phyloP scores from a whole-genome alignment of 1,284 basidiomycete genomes.

The Ustilago tritici region DNA sequence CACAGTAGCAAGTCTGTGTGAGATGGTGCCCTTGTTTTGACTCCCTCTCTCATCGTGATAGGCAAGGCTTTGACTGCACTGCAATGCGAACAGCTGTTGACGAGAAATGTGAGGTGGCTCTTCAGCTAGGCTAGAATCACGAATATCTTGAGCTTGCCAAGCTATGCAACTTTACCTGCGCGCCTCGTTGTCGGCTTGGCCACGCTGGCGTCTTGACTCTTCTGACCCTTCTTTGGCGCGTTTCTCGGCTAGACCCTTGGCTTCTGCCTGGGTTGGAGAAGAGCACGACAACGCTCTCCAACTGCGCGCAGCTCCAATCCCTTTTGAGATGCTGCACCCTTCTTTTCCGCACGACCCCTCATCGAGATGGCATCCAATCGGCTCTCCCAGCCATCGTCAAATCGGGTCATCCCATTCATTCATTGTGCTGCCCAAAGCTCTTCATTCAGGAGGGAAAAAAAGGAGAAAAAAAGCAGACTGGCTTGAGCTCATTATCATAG shows the following conservation, averaged over 20 bases:
- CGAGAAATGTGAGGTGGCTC: conserved; percentile 16
- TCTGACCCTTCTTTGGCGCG: background rate
- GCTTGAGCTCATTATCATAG: too few relatives aligned
- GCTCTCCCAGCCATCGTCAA: background rate
- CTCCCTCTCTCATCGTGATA: background rate
- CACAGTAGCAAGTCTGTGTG: background rate
- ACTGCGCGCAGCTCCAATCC: conserved; percentile 3
- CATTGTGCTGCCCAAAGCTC: too few relatives aligned
- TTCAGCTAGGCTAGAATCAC: background rate
- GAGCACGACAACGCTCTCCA: background rate
- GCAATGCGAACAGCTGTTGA: background rate
- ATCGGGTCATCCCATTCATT: background rate
- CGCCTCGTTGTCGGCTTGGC: conserved; percentile 1
- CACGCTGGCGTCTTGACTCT: conserved; percentile 20
- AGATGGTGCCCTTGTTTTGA: background rate
- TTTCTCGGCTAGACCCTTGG: background rate
- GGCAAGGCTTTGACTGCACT: background rate
- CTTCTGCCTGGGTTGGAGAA: conserved; percentile 2
- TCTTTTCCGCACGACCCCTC: conserved; percentile 8
- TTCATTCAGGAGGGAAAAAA: too few relatives aligned
- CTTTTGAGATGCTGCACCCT: background rate
- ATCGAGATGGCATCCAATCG: background rate
- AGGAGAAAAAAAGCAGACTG: too few relatives aligned
- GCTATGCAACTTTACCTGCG: background rate
- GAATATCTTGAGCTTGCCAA: background rate